These are phyloP conservation scores for Phyllosticta citribraziliensis DNA, from an alignment of 2,329 filamentous ascomycete genomes.

Conservation along the genomic window DNA sequence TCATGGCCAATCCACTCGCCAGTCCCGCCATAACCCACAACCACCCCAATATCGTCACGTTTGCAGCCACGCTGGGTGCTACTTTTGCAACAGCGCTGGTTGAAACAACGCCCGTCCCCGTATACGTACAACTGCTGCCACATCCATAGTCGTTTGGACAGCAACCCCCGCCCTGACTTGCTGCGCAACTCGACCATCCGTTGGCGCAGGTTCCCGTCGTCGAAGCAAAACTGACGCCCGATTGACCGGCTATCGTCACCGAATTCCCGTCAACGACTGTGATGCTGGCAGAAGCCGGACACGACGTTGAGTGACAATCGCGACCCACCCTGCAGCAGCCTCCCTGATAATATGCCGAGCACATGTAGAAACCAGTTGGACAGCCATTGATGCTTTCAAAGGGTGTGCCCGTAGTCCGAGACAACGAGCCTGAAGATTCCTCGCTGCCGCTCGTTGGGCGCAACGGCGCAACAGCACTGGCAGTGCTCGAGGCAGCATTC, in stretches of 20 bases:
- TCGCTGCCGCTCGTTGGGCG: slow-evolving; percentile 33
- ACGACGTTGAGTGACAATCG: slow-evolving; percentile 73
- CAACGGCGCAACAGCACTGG: slow-evolving; percentile 31
- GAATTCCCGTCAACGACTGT: slow-evolving; percentile 57
- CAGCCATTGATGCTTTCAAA: slow-evolving; percentile 43
- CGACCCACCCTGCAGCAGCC: slow-evolving; percentile 85
- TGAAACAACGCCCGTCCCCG: slow-evolving; percentile 19
- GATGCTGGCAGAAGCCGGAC: slow-evolving; percentile 50
- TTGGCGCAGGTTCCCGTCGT: slow-evolving; percentile 51
- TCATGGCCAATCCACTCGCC: slow-evolving; percentile 28
- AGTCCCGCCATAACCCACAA: slow-evolving; percentile 19
- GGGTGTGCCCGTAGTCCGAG: slow-evolving; percentile 17
- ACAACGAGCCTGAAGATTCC: background rate
- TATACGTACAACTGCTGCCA: slow-evolving; percentile 38
- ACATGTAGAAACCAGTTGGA: slow-evolving; percentile 87
- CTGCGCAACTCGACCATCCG: slow-evolving; percentile 69
- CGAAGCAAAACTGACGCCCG: slow-evolving; percentile 34
- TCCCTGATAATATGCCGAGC: slow-evolving; percentile 67
- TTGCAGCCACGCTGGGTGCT: slow-evolving; percentile 27
- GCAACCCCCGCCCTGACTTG: slow-evolving; percentile 62
- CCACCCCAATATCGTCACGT: slow-evolving; percentile 20
- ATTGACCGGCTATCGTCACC: slow-evolving; percentile 59
- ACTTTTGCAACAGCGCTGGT: slow-evolving; percentile 24
- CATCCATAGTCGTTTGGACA: slow-evolving; percentile 72
- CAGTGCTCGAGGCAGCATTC: slow-evolving; percentile 19